Evolutionary conservation across 352 stramenopile genomes (phyloP).

Genomic region (Nothophytophthora sp.): DNA sequence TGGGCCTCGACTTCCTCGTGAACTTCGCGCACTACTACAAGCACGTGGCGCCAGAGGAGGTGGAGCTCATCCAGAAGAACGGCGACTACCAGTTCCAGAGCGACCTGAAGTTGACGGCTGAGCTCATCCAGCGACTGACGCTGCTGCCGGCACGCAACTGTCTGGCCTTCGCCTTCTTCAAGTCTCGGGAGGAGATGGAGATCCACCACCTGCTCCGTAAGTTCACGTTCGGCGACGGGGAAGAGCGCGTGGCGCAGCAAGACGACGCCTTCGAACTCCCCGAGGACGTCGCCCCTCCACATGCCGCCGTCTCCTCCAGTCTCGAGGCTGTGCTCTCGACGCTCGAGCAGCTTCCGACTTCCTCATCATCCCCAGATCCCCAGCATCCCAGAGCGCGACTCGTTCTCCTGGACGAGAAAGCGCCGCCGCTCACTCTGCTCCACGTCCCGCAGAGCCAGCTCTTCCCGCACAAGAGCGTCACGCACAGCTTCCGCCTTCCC

Average conservation of each 20-base stretch:
- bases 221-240: conserved; percentile 72
- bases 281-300: conserved; percentile 8
- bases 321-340: conserved; percentile 38
- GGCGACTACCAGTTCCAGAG: conserved; percentile 49
- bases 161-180: conserved; percentile 77
- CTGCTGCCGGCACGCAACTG: conserved; percentile 59
- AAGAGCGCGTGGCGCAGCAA: conserved; percentile 49
- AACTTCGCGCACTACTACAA: conserved; percentile 79
- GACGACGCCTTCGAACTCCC: conserved; percentile 43
- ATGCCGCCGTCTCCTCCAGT: conserved; percentile 11
- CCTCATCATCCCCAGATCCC: conserved; percentile 6
- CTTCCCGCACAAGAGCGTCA: conserved; percentile 58
- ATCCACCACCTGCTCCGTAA: conserved; percentile 64
- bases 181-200: conserved; percentile 51
- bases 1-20: conserved; percentile 60
- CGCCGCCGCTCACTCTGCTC: conserved; percentile 30
- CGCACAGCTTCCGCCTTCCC: conserved; percentile 65
- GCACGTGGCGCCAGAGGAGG: conserved; percentile 38
- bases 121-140: conserved; percentile 53
- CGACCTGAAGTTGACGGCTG: conserved; percentile 33
- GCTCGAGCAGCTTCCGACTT: conserved; percentile 27
- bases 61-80: conserved; percentile 63
- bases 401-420: conserved; percentile 39
- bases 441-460: conserved; percentile 49
- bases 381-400: conserved; percentile 16